A percentile compares a stretch with the other conserved stretches of the same genome.
phyloP scores from a whole-genome alignment of 164 flowering plant species.

The Aristolochia contorta region DNA sequence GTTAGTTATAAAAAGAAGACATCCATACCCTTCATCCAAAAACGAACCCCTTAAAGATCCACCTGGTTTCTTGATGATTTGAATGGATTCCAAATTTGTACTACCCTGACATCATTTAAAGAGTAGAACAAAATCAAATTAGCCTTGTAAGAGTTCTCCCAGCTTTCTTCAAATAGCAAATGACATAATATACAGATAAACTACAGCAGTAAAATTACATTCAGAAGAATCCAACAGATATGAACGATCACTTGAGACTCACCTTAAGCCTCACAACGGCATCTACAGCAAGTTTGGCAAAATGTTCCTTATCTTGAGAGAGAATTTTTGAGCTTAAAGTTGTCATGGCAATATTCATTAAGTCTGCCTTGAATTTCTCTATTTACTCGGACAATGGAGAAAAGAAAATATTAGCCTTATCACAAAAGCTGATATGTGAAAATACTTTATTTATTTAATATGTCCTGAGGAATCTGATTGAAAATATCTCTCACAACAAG shows the following conservation, averaged over 20 bases:
- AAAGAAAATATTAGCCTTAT: not conserved
- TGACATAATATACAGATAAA: too few species aligned
- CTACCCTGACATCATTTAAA: slow-evolving; percentile 56
- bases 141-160: too few species aligned
- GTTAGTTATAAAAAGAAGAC: too few species aligned
- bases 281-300: slow-evolving; percentile 89
- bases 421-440: too few species aligned
- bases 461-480: too few species aligned
- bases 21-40: slow-evolving; percentile 85
- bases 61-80: slow-evolving; percentile 96
- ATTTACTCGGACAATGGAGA: not conserved
- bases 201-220: too few species aligned
- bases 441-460: too few species aligned
- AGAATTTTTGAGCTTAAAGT: slow-evolving; percentile 94
- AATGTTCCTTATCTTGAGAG: slow-evolving; percentile 93
- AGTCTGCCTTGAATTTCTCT: slow-evolving; percentile 78
- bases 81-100: slow-evolving; percentile 90
- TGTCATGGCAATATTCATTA: slow-evolving; percentile 97
- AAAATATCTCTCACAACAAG: too few species aligned
- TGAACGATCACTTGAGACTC: not conserved
- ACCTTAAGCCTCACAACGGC: slow-evolving; percentile 98
- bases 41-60: slow-evolving; percentile 91
- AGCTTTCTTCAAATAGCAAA: too few species aligned
- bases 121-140: not conserved
- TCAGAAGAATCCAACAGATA: not conserved